phyloP scores from a whole-genome alignment of 306 rosid genomes.

The Lathyrus aphaca region DNA sequence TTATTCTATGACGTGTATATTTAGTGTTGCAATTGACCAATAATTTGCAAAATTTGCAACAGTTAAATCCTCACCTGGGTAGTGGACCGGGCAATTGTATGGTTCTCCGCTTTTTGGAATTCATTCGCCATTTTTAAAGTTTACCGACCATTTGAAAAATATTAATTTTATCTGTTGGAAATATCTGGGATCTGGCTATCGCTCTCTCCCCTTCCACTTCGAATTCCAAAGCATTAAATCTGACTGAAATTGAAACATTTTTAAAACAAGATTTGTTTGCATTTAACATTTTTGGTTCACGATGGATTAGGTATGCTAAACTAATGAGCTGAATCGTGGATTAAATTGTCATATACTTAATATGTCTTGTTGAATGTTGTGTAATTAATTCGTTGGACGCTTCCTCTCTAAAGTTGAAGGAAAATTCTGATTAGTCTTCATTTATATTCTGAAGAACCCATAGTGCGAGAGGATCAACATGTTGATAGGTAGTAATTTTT shows the following conservation, averaged over 20 bases:
- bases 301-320: not conserved
- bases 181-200: not conserved
- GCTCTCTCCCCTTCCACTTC: not conserved
- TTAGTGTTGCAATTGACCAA: no score
- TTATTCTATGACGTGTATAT: no score
- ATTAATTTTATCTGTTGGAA: constrained; percentile 15
- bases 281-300: constrained; percentile 1
- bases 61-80: no score
- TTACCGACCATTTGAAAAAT: not conserved
- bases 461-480: constrained; percentile 79
- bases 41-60: no score
- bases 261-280: constrained; percentile 14
- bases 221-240: not conserved
- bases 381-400: not conserved
- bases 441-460: constrained; percentile 83
- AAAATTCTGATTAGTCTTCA: constrained; percentile 30
- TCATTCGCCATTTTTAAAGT: not conserved
- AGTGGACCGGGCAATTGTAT: no score
- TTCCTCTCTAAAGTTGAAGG: not conserved
- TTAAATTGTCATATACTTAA: not conserved
- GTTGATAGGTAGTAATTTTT: no score
- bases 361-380: not conserved
- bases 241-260: not conserved
- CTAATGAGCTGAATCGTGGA: not conserved
- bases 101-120: not conserved